Conservation (phyloP, 495 filamentous ascomycete genomes). For the Talaromyces stipitatus region DNA sequence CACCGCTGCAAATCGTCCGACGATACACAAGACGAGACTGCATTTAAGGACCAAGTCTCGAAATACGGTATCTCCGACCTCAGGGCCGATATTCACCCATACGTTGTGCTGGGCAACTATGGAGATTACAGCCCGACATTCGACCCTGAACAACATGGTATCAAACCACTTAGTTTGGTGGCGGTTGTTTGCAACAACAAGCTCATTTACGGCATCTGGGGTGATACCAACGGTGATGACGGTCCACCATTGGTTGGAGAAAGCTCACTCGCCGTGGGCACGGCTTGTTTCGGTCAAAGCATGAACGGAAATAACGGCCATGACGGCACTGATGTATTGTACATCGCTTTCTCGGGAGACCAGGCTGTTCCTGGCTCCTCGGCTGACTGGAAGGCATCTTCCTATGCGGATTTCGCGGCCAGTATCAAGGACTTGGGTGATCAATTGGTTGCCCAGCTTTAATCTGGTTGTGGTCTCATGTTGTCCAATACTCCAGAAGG, state of each 20-base stretch:
- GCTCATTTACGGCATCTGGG: slow-evolving; percentile 61
- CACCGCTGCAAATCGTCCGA: slow-evolving; percentile 43
- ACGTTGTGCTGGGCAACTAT: slow-evolving; percentile 59
- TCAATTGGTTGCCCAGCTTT: slow-evolving; percentile 10
- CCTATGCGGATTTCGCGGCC: slow-evolving; percentile 31
- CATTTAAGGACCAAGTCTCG: slow-evolving; percentile 42
- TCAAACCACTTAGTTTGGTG: slow-evolving; percentile 55
- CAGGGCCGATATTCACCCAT: slow-evolving; percentile 54
- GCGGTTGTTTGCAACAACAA: slow-evolving; percentile 30
- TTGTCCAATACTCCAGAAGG: not conserved
- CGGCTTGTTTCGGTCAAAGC: slow-evolving; percentile 36
- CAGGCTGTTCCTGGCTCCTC: slow-evolving; percentile 37
- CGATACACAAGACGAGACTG: slow-evolving; percentile 39
- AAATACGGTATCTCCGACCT: slow-evolving; percentile 46
- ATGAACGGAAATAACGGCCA: slow-evolving; percentile 41
- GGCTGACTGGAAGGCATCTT: slow-evolving; percentile 39
- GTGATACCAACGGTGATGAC: slow-evolving; percentile 51
- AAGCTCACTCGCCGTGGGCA: slow-evolving; percentile 44
- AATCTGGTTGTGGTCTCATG: not conserved
- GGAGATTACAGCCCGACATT: slow-evolving; percentile 27
- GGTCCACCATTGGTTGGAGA: slow-evolving; percentile 37
- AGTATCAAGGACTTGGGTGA: slow-evolving; percentile 36
- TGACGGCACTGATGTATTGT: slow-evolving; percentile 40
- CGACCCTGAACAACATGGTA: slow-evolving; percentile 41
- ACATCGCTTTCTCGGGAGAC: slow-evolving; percentile 41